phyloP scores from a whole-genome alignment of 805 yeast genomes.

The Blastobotrys terrestris region DNA sequence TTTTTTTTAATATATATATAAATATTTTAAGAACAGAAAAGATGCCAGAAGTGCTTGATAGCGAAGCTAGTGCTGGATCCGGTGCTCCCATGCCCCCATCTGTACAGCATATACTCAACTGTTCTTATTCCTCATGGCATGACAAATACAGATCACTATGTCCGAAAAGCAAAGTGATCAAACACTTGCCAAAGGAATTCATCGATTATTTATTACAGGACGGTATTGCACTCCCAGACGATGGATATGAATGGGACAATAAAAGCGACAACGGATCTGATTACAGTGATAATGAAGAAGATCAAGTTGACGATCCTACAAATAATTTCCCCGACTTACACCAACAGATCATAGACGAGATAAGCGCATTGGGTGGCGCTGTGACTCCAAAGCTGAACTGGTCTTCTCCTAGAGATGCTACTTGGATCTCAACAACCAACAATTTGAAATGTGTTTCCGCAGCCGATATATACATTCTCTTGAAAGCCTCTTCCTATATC shows the following conservation, averaged over 20 bases:
- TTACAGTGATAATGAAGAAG: slow-evolving; percentile 26
- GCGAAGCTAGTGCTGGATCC: background rate
- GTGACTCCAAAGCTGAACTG: slow-evolving; percentile 90
- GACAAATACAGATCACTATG: slow-evolving; percentile 40
- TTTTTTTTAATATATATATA: background rate
- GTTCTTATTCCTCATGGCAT: slow-evolving; percentile 59
- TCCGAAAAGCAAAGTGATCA: slow-evolving; percentile 48
- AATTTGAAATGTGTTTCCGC: slow-evolving; percentile 64
- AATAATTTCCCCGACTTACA: slow-evolving; percentile 57
- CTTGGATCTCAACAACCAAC: slow-evolving; percentile 82
- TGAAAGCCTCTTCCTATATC: slow-evolving; percentile 84
- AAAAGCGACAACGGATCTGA: slow-evolving; percentile 51
- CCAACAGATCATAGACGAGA: slow-evolving; percentile 38
- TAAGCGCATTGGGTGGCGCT: slow-evolving; percentile 45
- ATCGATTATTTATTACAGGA: slow-evolving; percentile 57
- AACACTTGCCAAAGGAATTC: slow-evolving; percentile 52
- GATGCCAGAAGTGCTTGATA: background rate
- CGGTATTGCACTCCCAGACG: slow-evolving; percentile 56
- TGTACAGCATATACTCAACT: slow-evolving; percentile 39
- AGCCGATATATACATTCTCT: slow-evolving; percentile 69
- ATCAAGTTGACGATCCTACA: slow-evolving; percentile 37
- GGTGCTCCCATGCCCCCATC: background rate
- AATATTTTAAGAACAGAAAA: background rate
- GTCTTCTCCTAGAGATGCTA: slow-evolving; percentile 95
- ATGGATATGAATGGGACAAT: slow-evolving; percentile 55